Evolutionary conservation across 2,329 filamentous ascomycete species (phyloP).

Genomic region (Monosporascus sp.): DNA sequence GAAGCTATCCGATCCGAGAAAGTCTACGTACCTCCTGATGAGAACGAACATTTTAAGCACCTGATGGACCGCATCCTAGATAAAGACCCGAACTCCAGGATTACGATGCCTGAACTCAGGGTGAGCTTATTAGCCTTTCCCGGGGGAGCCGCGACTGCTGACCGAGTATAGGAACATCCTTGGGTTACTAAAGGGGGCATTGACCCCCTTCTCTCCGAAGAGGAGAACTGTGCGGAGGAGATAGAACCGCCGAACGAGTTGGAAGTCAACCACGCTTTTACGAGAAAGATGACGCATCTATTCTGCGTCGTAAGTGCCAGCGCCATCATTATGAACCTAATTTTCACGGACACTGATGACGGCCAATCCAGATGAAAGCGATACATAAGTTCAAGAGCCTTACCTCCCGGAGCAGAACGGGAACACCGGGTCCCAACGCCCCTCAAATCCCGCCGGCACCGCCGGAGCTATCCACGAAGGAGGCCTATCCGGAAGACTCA

Average conservation of each 20-base stretch:
- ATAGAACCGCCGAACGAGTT: conserved; percentile 82
- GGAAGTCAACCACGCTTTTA: conserved; percentile 87
- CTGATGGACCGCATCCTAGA: conserved; percentile 70
- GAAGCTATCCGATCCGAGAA: conserved; percentile 75
- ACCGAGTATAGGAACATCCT: conserved; percentile 63
- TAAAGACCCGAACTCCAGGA: conserved; percentile 78
- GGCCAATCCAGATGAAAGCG: conserved; percentile 66
- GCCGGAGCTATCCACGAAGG: conserved; percentile 5
- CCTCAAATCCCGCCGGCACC: conserved; percentile 10
- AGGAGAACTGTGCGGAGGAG: conserved; percentile 79
- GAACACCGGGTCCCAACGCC: conserved; percentile 34
- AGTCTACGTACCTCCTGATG: conserved; percentile 55
- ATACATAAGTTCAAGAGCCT: conserved; percentile 83
- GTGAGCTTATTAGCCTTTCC: conserved; percentile 44
- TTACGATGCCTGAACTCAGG: conserved; percentile 75
- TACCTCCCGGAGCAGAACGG: conserved; percentile 42
- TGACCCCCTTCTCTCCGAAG: conserved; percentile 71
- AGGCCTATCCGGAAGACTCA: background rate
- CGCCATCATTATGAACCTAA: background rate
- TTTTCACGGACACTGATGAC: conserved; percentile 7
- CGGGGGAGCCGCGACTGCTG: conserved; percentile 8
- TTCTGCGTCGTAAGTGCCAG: conserved; percentile 65
- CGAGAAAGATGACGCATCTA: conserved; percentile 79
- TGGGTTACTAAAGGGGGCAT: conserved; percentile 83
- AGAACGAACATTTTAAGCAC: conserved; percentile 66